Conservation (phyloP, 2,329 filamentous ascomycete genomes). For the Tolypocladium nubicola region DNA sequence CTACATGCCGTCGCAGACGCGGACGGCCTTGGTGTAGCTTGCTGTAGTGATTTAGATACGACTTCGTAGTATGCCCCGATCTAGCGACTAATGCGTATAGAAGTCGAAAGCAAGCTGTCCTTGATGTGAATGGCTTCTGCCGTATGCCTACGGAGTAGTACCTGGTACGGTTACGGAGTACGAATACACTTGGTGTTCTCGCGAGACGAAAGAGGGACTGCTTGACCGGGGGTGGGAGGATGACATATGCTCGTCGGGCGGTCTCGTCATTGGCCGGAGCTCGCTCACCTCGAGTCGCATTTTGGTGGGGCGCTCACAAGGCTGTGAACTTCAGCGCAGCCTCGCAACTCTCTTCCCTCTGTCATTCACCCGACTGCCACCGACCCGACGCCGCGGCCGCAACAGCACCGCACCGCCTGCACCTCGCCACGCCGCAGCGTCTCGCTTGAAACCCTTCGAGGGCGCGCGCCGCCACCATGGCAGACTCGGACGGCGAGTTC, state of each 20-base stretch:
- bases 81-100: slow-evolving; percentile 21
- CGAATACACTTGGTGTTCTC: not conserved
- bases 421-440: not conserved
- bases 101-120: slow-evolving; percentile 6
- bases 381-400: not conserved
- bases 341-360: not conserved
- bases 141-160: no score
- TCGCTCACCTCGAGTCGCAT: not conserved
- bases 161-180: no score
- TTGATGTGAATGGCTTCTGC: not conserved
- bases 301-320: slow-evolving; percentile 4
- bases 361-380: not conserved
- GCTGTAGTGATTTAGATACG: slow-evolving; percentile 21
- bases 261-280: not conserved
- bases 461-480: slow-evolving; percentile 35
- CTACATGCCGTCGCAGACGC: slow-evolving; percentile 10
- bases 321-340: slow-evolving; percentile 6
- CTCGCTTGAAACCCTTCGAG: not conserved
- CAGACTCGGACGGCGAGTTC: slow-evolving; percentile 64
- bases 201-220: not conserved
- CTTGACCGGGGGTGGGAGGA: not conserved
- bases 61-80: slow-evolving; percentile 27
- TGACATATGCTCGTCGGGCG: not conserved
- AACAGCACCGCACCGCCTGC: not conserved
- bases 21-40: slow-evolving; percentile 8